Conservation (phyloP, 2,329 filamentous ascomycete genomes). For the Penicillium vulpinum region DNA sequence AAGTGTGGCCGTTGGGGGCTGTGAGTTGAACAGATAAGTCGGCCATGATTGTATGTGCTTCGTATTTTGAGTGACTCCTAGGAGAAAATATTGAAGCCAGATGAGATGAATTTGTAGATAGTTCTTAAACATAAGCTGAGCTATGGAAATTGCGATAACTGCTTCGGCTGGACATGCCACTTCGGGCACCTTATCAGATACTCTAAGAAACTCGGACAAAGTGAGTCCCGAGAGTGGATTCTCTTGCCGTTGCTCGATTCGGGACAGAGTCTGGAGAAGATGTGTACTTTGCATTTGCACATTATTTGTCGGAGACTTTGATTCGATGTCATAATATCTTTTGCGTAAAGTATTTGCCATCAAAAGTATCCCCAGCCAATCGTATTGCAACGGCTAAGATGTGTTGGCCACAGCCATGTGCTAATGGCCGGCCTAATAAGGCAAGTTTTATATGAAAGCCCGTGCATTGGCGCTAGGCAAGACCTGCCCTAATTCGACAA, state of each 20-base stretch:
- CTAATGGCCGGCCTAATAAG: neutral
- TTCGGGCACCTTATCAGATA: neutral
- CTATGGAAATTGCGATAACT: neutral
- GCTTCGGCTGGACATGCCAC: conserved; percentile 10
- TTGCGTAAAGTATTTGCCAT: conserved; percentile 18
- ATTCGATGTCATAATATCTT: conserved; percentile 16
- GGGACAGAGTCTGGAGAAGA: conserved; percentile 20
- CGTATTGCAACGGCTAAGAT: neutral
- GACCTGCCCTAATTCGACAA: conserved; percentile 3
- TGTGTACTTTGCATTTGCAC: neutral
- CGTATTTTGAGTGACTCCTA: neutral
- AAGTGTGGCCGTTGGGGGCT: conserved; percentile 41
- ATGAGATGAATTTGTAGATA: neutral
- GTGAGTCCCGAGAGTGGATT: conserved; percentile 16
- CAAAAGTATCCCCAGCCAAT: conserved; percentile 15
- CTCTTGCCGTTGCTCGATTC: conserved; percentile 13
- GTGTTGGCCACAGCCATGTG: neutral
- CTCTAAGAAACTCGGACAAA: neutral
- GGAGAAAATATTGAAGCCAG: conserved; percentile 7
- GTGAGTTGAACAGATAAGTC: conserved; percentile 37
- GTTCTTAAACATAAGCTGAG: neutral
- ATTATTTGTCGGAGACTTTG: neutral
- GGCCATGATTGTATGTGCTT: conserved; percentile 14
- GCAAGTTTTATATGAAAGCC: neutral
- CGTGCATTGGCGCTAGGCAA: neutral